Base-by-base conservation (phyloP, 768 basidiomycete species). In the Panaeolus papilionaceus region DNA sequence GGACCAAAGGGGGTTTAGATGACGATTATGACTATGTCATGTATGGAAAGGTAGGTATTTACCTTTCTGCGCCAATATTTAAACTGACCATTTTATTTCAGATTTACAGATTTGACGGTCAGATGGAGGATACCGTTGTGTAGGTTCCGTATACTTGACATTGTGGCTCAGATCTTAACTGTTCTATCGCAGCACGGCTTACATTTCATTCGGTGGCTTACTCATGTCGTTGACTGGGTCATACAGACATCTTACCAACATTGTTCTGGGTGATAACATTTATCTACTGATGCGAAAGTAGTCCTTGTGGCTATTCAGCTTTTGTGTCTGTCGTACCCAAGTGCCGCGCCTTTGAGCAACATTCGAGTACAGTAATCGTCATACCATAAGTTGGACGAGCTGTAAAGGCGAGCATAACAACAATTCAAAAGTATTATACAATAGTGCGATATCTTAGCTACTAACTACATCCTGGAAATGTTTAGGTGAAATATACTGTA, bases 11-110 rank as follows among this genome's bases (percentile, higher is more conserved):
- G 66, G 96, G 90, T 11, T 77, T 99, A 33, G 97, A 98, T 70
- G 92, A 95, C 67, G 96, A 99, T 71, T 99, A 95, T 74, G 96
- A 98, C 75, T 99, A 99, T 83, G 97, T 99, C 71, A 98, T 98
- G 96, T 96, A 94, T 77, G 97, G 97, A 38, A 99, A 96, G 89
- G 95, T 96, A 71, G 67, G 84, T 72, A 23, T 64, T 45, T 38
- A 33, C 38, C 12, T 49, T 10, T n/a, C 42, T 44, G 20, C 45
- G 23, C 26, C 44, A 28, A 38, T 63, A 39, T 38, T 67, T 64
- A 37, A 8, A 11, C 39, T 62, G 63, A 64, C 11, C 47, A 49
- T 64, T 67, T 23, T 62, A 54, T 54, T 68, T 8, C 70, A 97
- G 95, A 93, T 98, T 61, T 99, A 99, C 85, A 96, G 96, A 77